phyloP scores from a whole-genome alignment of 768 basidiomycete genomes.

The Rhodosporidiobolus sp. region DNA sequence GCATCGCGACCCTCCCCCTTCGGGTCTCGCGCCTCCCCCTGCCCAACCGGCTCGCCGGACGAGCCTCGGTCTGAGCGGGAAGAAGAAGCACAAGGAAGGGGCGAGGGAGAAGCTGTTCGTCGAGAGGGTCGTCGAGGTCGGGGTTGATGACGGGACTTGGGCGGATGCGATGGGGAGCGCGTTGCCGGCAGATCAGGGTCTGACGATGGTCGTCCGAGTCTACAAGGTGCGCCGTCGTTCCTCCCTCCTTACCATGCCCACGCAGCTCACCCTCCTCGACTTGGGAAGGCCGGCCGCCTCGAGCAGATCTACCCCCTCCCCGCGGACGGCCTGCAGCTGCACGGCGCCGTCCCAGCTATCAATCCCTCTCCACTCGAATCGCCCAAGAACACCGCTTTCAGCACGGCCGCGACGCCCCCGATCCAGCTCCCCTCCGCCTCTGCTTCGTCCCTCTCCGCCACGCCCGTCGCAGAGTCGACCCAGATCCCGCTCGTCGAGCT shows the following conservation, averaged over 20 bases:
- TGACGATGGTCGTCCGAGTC: background rate
- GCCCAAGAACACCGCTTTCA: background rate
- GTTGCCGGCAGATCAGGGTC: background rate
- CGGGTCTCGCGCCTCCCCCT: no score
- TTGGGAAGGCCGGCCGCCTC: background rate
- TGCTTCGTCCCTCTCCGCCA: background rate
- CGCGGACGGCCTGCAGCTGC: background rate
- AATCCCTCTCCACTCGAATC: no score
- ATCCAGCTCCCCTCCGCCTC: background rate
- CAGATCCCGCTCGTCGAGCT: background rate
- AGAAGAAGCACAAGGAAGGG: no score
- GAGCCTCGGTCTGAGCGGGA: background rate
- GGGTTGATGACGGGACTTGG: slow-evolving; percentile 1
- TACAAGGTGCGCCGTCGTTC: background rate
- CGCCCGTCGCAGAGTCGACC: no score
- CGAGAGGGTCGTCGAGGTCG: background rate
- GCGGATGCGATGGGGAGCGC: background rate
- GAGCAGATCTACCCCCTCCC: background rate
- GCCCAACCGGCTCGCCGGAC: background rate
- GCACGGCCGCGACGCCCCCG: background rate
- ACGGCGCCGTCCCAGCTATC: background rate
- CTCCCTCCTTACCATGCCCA: background rate
- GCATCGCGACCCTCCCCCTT: background rate
- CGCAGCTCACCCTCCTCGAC: background rate
- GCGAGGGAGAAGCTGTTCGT: background rate